These are phyloP conservation scores for Tremella fuciformis DNA, from an alignment of 768 basidiomycete species.

Conservation along the genomic window DNA sequence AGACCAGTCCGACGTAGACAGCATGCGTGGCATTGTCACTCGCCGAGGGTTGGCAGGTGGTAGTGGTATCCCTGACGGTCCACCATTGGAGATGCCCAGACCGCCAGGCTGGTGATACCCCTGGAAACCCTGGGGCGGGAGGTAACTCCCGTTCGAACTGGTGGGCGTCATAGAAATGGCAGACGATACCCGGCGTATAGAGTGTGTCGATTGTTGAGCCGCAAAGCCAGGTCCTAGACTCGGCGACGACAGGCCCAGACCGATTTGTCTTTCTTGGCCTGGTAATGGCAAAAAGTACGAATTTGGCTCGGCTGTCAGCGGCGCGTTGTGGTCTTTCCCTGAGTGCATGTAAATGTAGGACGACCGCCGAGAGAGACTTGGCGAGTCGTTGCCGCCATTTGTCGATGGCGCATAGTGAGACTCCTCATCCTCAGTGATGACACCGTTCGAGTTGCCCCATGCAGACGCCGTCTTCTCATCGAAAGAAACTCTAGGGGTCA, in stretches of 20 bases:
- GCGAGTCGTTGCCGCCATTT: slow-evolving; percentile 15
- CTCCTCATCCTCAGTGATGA: slow-evolving; percentile 16
- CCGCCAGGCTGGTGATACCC: background rate
- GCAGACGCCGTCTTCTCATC: slow-evolving; percentile 9
- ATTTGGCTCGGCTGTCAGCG: slow-evolving; percentile 5
- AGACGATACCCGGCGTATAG: slow-evolving; percentile 23
- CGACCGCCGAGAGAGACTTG: slow-evolving; percentile 32
- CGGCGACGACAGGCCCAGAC: slow-evolving; percentile 16
- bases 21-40: slow-evolving; percentile 35
- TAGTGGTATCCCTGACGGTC: background rate
- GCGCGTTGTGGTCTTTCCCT: slow-evolving; percentile 8
- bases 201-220: background rate
- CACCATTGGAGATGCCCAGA: background rate
- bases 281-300: slow-evolving; percentile 41
- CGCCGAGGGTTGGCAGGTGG: slow-evolving; percentile 13
- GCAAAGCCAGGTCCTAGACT: background rate
- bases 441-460: background rate
- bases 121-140: background rate
- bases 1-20: slow-evolving; percentile 37
- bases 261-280: background rate
- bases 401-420: background rate
- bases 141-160: too few species aligned
- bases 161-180: slow-evolving; percentile 1
- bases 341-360: slow-evolving; percentile 39
- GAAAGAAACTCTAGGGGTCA: slow-evolving; percentile 23